Evolutionary conservation across 2,329 filamentous ascomycete genomes (phyloP), one percentile per base, ranked within the genome.

Genomic region (Penicillium paneum): DNA sequence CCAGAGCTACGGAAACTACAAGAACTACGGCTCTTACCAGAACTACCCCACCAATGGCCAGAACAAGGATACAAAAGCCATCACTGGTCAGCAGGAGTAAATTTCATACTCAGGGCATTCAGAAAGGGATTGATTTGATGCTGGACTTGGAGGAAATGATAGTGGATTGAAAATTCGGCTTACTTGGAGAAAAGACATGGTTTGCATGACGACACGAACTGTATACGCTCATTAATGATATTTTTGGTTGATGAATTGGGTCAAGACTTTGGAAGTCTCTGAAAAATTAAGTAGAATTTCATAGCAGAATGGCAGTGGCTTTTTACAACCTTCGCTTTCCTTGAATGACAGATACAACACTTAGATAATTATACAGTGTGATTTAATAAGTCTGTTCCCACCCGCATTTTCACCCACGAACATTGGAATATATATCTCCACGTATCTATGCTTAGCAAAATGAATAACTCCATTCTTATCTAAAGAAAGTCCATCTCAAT

Each of bases 181-280:
- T 44, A 28, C 8, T 40, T 56, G 26, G 49, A 55, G 46, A 45
- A 51, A 40, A 50, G 52, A 40, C 26, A 54, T 56, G 44, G 55
- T 57, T 62, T 40, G 29, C 40, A 58, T 49, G 55, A 61, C 41
- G 41, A 56, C 54, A 59, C 60, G 61, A 62, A 62, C 60, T 61
- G 40, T 28, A 64, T 62, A 64, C 60, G 39, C 58, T 62, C 60
- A 51, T 64, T 61, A 49, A 52, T 57, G 43, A n/a, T n/a, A 46
- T n/a, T 39, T 39, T 43, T 54, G 32, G 26, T 8, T 49, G n/a
- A 41, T 36, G 24, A 17, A 19, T 28, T 19, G 1, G 10, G 10
- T 15, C 3, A 13, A 2, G 19, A 24, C 3, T 42, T 12, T 13
- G 3, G 19, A 31, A 11, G 12, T 31, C 10, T 19, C 10, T 34